Evolutionary conservation across 805 yeast genomes (phyloP).

Genomic region (Komagataella populi): DNA sequence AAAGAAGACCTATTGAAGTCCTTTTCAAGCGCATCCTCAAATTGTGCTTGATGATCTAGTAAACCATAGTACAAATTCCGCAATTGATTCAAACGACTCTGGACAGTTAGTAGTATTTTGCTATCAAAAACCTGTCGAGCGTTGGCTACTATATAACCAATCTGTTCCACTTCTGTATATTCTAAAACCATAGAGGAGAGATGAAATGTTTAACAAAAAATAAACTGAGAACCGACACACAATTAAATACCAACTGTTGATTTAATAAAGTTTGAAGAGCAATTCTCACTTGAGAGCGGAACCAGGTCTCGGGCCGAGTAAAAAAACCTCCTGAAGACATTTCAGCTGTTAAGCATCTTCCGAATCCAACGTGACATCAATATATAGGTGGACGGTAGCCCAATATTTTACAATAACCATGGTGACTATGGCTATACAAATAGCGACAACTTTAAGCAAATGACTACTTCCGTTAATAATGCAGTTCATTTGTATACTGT

Average conservation of each 20-base stretch:
- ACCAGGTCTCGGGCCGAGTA: too few relatives aligned
- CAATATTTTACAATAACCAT: too few relatives aligned
- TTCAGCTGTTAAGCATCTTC: too few relatives aligned
- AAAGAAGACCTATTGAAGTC: conserved; percentile 56
- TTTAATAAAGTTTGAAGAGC: background rate
- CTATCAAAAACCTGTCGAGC: background rate
- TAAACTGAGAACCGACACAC: background rate
- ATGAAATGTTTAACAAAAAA: too few relatives aligned
- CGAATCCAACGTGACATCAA: too few relatives aligned
- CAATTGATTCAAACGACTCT: conserved; percentile 46
- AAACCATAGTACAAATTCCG: conserved; percentile 54
- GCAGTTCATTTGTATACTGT: background rate
- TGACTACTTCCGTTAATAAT: background rate
- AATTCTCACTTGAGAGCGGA: too few relatives aligned
- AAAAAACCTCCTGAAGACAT: too few relatives aligned
- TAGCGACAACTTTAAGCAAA: background rate
- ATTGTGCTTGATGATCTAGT: conserved; percentile 37
- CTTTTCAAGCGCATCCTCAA: conserved; percentile 41
- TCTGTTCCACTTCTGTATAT: background rate
- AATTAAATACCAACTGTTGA: background rate
- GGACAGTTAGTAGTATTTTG: conserved; percentile 18
- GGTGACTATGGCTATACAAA: background rate
- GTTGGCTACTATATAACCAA: background rate
- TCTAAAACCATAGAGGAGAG: background rate
- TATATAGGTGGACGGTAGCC: too few relatives aligned